These are phyloP conservation scores for Knufia petricola DNA, from an alignment of 2,329 filamentous ascomycete genomes.

Conservation along the genomic window DNA sequence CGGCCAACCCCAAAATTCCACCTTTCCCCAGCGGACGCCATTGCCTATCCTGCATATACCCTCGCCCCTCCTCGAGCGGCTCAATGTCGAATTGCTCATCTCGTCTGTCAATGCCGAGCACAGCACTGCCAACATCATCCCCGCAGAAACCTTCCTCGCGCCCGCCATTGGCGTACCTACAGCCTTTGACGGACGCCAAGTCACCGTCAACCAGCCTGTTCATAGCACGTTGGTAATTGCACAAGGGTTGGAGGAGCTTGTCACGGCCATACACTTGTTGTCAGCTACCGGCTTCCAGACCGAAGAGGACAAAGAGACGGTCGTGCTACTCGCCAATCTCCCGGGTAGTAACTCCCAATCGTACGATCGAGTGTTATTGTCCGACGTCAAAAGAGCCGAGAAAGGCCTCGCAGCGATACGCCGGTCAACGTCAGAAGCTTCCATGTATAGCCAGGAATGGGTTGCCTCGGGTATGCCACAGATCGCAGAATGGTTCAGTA, in stretches of 20 bases:
- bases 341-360: slow-evolving; percentile 27
- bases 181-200: slow-evolving; percentile 54
- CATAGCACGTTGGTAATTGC: slow-evolving; percentile 70
- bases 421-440: slow-evolving; percentile 57
- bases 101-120: slow-evolving; percentile 35
- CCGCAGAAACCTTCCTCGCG: slow-evolving; percentile 59
- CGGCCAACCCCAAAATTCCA: slow-evolving; percentile 39
- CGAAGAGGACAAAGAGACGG: slow-evolving; percentile 35
- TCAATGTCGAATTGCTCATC: slow-evolving; percentile 52
- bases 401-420: slow-evolving; percentile 59
- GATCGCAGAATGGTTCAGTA: slow-evolving; percentile 54
- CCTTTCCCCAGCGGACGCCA: slow-evolving; percentile 37
- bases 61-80: slow-evolving; percentile 45
- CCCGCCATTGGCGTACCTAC: slow-evolving; percentile 62
- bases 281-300: slow-evolving; percentile 27
- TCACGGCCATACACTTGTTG: slow-evolving; percentile 31
- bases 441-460: slow-evolving; percentile 66
- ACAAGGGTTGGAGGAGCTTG: slow-evolving; percentile 59
- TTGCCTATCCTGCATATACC: slow-evolving; percentile 48
- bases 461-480: slow-evolving; percentile 58
- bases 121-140: slow-evolving; percentile 25
- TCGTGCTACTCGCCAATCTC: slow-evolving; percentile 50
- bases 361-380: slow-evolving; percentile 28
- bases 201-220: slow-evolving; percentile 67
- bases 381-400: slow-evolving; percentile 56